Conservation (phyloP, 1,284 basidiomycete species). For the Kwoniella shivajii region DNA sequence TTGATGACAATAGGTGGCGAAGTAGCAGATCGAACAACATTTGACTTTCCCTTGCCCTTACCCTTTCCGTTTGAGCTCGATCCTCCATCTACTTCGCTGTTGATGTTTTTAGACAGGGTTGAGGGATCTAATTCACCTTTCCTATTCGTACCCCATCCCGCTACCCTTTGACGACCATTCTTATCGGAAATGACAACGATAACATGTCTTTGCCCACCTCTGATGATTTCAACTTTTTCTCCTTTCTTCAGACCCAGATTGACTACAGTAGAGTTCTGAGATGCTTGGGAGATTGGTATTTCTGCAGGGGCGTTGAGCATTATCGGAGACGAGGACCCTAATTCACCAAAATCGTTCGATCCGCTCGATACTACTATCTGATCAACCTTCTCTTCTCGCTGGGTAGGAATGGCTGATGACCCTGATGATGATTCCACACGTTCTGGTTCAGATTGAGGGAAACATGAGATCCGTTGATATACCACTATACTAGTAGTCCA, state of each 20-base stretch:
- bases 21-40: constrained; percentile 13
- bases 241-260: constrained; percentile 28
- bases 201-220: constrained; percentile 72
- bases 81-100: too few relatives aligned
- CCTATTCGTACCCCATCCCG: constrained; percentile 80
- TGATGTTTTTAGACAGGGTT: constrained; percentile 1
- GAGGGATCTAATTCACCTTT: constrained; percentile 63
- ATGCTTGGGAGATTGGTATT: constrained; percentile 18
- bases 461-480: constrained; percentile 27
- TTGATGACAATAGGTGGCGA: constrained; percentile 27
- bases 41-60: constrained; percentile 32
- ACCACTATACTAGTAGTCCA: constrained; percentile 82
- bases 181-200: constrained; percentile 56
- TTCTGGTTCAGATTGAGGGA: constrained; percentile 28
- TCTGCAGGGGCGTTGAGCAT: constrained; percentile 24
- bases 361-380: constrained; percentile 79
- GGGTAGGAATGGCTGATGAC: not conserved
- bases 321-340: constrained; percentile 61
- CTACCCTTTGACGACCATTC: constrained; percentile 49
- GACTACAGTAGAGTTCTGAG: constrained; percentile 24
- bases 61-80: not conserved
- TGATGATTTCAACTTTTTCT: constrained; percentile 53
- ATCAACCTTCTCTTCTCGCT: constrained; percentile 17
- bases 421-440: constrained; percentile 36
- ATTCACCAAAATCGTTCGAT: constrained; percentile 76